Conservation (phyloP, 768 basidiomycete genomes). For the Lentinula aciculospora region DNA sequence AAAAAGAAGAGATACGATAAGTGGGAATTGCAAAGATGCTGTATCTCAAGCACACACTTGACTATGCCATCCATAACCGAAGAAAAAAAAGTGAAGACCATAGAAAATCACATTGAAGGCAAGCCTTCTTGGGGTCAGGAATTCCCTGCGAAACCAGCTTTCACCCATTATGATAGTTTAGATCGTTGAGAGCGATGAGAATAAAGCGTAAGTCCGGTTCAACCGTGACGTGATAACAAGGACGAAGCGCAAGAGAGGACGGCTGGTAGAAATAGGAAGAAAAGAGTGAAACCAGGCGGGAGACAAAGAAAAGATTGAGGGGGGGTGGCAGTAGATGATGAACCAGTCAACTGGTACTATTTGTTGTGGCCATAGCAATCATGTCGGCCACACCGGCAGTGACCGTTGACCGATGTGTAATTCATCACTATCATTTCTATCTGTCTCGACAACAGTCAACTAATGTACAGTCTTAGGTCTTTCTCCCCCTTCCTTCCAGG, state of each 20-base stretch:
- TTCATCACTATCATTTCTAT: not conserved
- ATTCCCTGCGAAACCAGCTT: conserved; percentile 70
- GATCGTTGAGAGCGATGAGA: conserved; percentile 15
- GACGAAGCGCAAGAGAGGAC: conserved; percentile 22
- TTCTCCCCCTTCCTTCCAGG: too few species aligned
- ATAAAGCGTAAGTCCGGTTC: conserved; percentile 39
- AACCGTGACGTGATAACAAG: conserved; percentile 33
- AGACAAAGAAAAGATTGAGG: conserved; percentile 13
- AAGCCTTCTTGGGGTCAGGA: conserved; percentile 57
- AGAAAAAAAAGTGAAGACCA: conserved; percentile 66
- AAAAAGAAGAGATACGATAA: conserved; percentile 3
- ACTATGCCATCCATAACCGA: conserved; percentile 85
- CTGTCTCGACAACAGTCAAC: not conserved
- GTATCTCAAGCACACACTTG: conserved; percentile 43
- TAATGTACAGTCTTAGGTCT: too few species aligned
- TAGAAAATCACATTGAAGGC: conserved; percentile 78
- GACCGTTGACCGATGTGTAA: too few species aligned
- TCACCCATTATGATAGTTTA: conserved; percentile 43
- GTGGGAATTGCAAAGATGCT: not conserved
- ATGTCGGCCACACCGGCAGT: not conserved
- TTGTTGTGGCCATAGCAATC: conserved; percentile 25
- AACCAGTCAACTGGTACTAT: conserved; percentile 1
- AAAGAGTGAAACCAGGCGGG: conserved; percentile 20
- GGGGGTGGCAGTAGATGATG: conserved; percentile 12
- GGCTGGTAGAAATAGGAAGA: conserved; percentile 17